Conservation (phyloP, 1,284 basidiomycete species). For the Cryptococcus sp. region DNA sequence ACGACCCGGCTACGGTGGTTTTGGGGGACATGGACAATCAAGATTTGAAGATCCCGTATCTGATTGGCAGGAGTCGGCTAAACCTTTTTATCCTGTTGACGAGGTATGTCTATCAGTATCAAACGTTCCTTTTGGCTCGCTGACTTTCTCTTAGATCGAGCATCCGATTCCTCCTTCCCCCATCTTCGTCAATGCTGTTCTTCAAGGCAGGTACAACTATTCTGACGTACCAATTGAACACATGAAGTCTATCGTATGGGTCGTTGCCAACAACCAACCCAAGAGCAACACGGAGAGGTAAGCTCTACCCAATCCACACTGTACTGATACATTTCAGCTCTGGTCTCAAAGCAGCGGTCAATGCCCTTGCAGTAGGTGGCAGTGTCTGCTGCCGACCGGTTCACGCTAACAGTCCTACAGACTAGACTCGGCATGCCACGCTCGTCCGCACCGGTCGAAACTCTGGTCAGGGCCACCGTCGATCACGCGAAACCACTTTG, state of each 20-base stretch:
- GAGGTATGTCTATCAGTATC: constrained; percentile 1
- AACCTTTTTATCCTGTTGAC: background rate
- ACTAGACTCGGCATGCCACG: constrained; percentile 22
- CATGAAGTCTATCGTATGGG: constrained; percentile 41
- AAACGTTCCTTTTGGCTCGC: too few species aligned
- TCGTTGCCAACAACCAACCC: constrained; percentile 43
- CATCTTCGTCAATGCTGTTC: constrained; percentile 12
- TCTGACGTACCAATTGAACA: constrained; percentile 24
- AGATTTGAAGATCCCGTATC: constrained; percentile 17
- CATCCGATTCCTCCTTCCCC: background rate
- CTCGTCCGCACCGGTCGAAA: constrained; percentile 2
- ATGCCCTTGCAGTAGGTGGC: constrained; percentile 36
- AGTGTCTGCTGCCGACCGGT: too few species aligned
- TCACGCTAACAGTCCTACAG: constrained; percentile 6
- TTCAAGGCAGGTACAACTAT: constrained; percentile 32
- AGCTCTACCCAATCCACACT: background rate
- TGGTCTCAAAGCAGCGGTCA: constrained; percentile 40
- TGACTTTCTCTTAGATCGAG: too few species aligned
- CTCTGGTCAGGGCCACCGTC: constrained; percentile 36
- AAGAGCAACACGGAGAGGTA: constrained; percentile 37
- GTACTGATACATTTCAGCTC: constrained; percentile 19
- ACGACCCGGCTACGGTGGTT: constrained; percentile 12
- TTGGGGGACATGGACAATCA: constrained; percentile 6
- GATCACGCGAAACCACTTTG: constrained; percentile 46
- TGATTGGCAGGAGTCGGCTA: background rate